Percentiles rank a stretch among this genome's conserved stretches.
These are phyloP conservation scores for Cordyceps javanica DNA, from an alignment of 2,329 filamentous ascomycete genomes.

Conservation along the genomic window DNA sequence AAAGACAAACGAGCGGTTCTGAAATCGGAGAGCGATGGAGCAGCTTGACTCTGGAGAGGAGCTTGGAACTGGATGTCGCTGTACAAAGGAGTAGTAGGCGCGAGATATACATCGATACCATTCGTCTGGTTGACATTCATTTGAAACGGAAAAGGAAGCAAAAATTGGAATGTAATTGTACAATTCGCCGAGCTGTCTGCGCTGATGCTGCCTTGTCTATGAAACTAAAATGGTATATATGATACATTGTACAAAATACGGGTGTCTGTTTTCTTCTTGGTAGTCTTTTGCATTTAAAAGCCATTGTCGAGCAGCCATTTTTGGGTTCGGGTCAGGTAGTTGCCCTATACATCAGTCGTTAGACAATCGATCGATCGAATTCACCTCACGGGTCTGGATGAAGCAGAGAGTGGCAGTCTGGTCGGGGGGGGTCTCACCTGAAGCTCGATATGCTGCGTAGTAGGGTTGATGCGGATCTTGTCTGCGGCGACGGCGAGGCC, in stretches of 20 bases:
- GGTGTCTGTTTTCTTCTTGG: background rate
- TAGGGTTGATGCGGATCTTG: slow-evolving; percentile 47
- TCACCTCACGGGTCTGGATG: too few relatives aligned
- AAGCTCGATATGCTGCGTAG: slow-evolving; percentile 69
- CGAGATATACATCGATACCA: slow-evolving; percentile 22
- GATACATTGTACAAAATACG: slow-evolving; percentile 6
- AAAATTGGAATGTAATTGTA: slow-evolving; percentile 10
- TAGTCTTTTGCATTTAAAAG: slow-evolving; percentile 24
- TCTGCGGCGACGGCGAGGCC: slow-evolving; percentile 51
- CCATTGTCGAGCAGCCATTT: slow-evolving; percentile 29
- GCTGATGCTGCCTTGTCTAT: slow-evolving; percentile 3
- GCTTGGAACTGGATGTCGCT: slow-evolving; percentile 11
- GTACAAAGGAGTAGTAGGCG: slow-evolving; percentile 20
- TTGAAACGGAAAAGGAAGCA: background rate
- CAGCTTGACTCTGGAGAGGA: background rate
- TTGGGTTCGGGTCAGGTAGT: slow-evolving; percentile 24
- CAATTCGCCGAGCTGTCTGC: slow-evolving; percentile 6
- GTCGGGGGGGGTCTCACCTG: slow-evolving; percentile 54
- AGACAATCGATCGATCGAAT: slow-evolving; percentile 2
- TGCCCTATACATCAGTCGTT: slow-evolving; percentile 24
- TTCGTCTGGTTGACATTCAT: slow-evolving; percentile 12
- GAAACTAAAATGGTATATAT: background rate
- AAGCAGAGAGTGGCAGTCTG: too few relatives aligned
- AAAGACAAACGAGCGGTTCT: slow-evolving; percentile 7
- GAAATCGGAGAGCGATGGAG: slow-evolving; percentile 14